Conservation (phyloP, 192 early-diverging fungal genomes). For the Mycoemilia scoparia region DNA sequence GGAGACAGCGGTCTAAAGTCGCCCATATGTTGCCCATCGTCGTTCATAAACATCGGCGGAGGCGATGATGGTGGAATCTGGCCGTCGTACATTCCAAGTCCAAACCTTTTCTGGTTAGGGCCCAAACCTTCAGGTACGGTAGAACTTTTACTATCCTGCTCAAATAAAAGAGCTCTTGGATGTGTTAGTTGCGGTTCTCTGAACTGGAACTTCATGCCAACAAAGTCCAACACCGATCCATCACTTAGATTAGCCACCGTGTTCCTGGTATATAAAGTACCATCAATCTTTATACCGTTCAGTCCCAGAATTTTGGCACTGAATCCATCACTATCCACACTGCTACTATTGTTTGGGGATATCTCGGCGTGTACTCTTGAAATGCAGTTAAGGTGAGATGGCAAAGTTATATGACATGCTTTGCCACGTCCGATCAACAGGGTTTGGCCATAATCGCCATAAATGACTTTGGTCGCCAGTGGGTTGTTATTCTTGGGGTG, state of each 20-base stretch:
- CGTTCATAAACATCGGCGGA: not conserved
- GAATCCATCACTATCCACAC: slow-evolving; percentile 4
- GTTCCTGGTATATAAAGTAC: slow-evolving; percentile 8
- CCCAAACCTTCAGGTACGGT: not conserved
- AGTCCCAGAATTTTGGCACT: slow-evolving; percentile 15
- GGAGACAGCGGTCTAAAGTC: too few species aligned
- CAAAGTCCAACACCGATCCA: slow-evolving; percentile 27
- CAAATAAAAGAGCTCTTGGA: not conserved
- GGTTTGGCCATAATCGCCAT: slow-evolving; percentile 8
- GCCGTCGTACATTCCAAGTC: not conserved
- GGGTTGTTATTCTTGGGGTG: too few species aligned
- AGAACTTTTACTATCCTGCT: slow-evolving; percentile 6
- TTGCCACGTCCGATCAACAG: slow-evolving; percentile 25
- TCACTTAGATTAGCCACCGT: slow-evolving; percentile 7
- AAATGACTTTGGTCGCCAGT: slow-evolving; percentile 21
- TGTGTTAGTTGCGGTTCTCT: slow-evolving; percentile 3
- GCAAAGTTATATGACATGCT: slow-evolving; percentile 17
- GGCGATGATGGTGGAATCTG: not conserved
- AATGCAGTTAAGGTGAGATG: slow-evolving; percentile 15
- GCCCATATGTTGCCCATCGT: too few species aligned
- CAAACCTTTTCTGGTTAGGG: too few species aligned
- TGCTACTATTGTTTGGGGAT: too few species aligned
- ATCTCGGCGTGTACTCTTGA: slow-evolving; percentile 24
- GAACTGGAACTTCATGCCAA: slow-evolving; percentile 26
- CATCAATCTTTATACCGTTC: slow-evolving; percentile 29